Evolutionary conservation across 2,329 filamentous ascomycete genomes (phyloP).

Genomic region (Pezicula rhizophila): DNA sequence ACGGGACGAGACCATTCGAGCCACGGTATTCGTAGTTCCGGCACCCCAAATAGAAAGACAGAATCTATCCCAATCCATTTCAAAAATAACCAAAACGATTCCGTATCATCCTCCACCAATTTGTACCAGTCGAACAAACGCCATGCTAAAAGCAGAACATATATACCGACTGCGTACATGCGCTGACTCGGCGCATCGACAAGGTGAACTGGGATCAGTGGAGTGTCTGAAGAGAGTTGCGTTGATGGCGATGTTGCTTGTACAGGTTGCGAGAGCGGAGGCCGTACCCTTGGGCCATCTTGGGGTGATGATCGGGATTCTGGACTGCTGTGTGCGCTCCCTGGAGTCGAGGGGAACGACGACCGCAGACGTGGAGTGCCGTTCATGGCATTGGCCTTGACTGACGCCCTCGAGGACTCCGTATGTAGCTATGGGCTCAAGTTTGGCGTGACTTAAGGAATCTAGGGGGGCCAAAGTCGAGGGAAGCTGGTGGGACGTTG

Average conservation of each 20-base stretch:
- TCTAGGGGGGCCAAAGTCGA: background rate
- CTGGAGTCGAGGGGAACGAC: constrained; percentile 73
- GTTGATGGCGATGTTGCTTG: constrained; percentile 10
- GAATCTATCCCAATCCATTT: constrained; percentile 92
- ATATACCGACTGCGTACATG: constrained; percentile 78
- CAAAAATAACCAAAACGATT: constrained; percentile 84
- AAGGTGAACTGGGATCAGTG: constrained; percentile 73
- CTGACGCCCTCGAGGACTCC: constrained; percentile 4
- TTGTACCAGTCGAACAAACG: constrained; percentile 80
- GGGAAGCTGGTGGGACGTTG: background rate
- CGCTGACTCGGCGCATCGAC: constrained; percentile 89
- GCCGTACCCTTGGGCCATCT: constrained; percentile 12
- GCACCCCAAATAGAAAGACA: constrained; percentile 79
- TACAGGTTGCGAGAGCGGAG: constrained; percentile 23
- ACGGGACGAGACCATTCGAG: constrained; percentile 79
- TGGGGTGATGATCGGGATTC: constrained; percentile 25
- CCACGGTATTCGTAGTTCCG: constrained; percentile 90
- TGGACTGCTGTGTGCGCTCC: constrained; percentile 35
- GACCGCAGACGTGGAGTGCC: constrained; percentile 76
- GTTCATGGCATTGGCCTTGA: constrained; percentile 52
- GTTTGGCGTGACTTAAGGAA: no score
- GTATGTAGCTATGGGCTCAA: background rate
- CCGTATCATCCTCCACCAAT: constrained; percentile 72
- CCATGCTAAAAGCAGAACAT: constrained; percentile 71
- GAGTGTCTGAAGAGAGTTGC: constrained; percentile 29